Conservation (phyloP, 768 basidiomycete genomes). For the Ramaria sp. region DNA sequence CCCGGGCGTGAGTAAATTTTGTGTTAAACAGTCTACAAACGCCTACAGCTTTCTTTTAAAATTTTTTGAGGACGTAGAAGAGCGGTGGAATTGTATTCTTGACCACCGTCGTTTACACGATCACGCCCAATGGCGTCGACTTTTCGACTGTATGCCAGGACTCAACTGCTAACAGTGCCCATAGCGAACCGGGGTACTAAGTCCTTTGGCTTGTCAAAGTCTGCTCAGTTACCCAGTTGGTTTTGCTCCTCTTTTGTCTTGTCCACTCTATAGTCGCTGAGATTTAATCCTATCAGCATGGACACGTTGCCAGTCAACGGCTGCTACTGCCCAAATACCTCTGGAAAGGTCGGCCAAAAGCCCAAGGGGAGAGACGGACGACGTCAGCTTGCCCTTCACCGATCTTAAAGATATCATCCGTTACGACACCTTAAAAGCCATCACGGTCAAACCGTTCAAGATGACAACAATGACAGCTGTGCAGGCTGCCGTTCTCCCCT, state of each 20-base stretch:
- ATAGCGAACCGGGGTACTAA: neutral
- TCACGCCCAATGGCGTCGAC: conserved; percentile 5
- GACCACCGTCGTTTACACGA: neutral
- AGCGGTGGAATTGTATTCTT: neutral
- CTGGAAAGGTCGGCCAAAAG: neutral
- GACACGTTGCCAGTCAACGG: neutral
- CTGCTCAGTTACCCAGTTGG: neutral
- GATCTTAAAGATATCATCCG: conserved; percentile 23
- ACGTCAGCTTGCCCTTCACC: conserved; percentile 17
- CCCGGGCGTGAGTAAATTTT: too few relatives aligned
- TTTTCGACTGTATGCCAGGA: neutral
- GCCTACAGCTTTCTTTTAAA: neutral
- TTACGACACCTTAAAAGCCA: conserved; percentile 38
- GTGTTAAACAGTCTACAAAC: neutral
- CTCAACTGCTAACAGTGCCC: neutral
- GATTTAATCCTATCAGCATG: neutral
- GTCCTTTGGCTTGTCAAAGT: neutral
- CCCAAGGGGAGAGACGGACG: neutral
- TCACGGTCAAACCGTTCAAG: conserved; percentile 53
- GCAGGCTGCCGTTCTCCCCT: conserved; percentile 65
- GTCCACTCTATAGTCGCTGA: neutral
- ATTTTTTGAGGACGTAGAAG: neutral
- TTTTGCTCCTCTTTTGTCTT: neutral
- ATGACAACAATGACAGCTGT: conserved; percentile 70
- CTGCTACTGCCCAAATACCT: neutral